Conservation (phyloP, 2,329 filamentous ascomycete genomes). For the Daldinia sp. region DNA sequence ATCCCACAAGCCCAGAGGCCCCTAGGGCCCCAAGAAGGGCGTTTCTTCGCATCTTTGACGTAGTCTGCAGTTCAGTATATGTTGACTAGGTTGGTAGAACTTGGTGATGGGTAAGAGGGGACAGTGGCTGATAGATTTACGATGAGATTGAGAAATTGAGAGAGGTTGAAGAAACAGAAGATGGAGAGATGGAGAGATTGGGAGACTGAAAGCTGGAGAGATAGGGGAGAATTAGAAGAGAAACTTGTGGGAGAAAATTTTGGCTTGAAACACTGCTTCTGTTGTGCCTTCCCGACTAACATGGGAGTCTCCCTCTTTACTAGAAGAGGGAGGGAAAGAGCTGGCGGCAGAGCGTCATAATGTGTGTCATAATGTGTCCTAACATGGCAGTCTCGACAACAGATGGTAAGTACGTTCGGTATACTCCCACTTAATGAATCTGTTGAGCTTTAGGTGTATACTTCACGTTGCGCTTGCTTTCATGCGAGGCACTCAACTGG, state of each 20-base stretch:
- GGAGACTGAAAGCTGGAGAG: neutral
- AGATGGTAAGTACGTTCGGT: neutral
- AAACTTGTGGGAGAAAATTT: neutral
- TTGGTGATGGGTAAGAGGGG: conserved; percentile 38
- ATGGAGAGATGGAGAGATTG: conserved; percentile 10
- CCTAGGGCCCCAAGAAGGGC: conserved; percentile 42
- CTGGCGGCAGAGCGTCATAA: neutral
- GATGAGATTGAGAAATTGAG: conserved; percentile 11
- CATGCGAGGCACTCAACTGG: neutral
- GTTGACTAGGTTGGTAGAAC: conserved; percentile 21
- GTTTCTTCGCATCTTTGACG: conserved; percentile 40
- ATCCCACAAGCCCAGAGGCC: conserved; percentile 38
- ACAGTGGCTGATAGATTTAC: conserved; percentile 24
- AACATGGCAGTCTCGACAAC: conserved; percentile 15
- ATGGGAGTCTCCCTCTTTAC: neutral
- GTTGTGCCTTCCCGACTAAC: conserved; percentile 22
- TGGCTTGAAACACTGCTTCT: conserved; percentile 31
- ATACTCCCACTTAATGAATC: neutral
- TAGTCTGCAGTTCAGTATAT: conserved; percentile 21
- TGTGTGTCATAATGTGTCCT: conserved; percentile 22
- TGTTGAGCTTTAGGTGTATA: too few species aligned
- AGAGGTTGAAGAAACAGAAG: conserved; percentile 19
- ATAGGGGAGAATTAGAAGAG: neutral
- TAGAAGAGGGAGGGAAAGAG: conserved; percentile 14
- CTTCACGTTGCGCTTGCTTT: neutral